These are phyloP conservation scores for Skeletonema tropicum DNA, from an alignment of 108 stramenopile species.

Conservation along the genomic window DNA sequence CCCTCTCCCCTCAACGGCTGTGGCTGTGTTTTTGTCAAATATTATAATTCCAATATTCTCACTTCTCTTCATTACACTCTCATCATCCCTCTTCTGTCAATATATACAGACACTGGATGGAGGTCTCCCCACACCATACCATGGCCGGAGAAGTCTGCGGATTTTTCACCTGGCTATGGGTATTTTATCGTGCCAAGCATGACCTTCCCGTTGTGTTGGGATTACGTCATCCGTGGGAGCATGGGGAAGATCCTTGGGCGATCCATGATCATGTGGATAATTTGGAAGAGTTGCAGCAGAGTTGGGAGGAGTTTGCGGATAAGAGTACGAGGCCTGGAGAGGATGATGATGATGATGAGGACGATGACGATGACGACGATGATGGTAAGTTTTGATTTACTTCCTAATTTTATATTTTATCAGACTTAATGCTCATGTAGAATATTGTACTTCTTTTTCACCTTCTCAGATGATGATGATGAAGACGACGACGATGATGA, in stretches of 20 bases:
- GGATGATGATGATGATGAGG: constrained; percentile 70
- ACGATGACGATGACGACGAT: constrained; percentile 51
- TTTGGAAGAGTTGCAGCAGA: constrained; percentile 45
- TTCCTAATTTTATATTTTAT: background rate
- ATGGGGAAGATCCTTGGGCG: constrained; percentile 56
- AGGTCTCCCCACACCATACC: constrained; percentile 39
- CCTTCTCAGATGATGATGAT: background rate
- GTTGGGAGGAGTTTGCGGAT: constrained; percentile 62
- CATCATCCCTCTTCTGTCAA: background rate
- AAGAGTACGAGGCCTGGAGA: constrained; percentile 65
- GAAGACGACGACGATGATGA: background rate
- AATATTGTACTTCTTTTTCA: background rate
- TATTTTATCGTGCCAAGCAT: constrained; percentile 76
- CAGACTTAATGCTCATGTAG: background rate
- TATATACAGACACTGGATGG: constrained; percentile 51
- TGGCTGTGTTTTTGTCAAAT: background rate
- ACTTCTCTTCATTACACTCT: background rate
- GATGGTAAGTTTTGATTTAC: constrained; percentile 39
- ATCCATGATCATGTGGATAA: constrained; percentile 49
- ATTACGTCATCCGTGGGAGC: constrained; percentile 85
- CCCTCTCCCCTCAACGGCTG: background rate
- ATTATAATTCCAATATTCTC: background rate
- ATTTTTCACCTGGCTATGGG: constrained; percentile 83
- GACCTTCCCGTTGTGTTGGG: constrained; percentile 80
- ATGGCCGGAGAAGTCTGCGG: constrained; percentile 71